phyloP scores from a whole-genome alignment of 2,329 filamentous ascomycete genomes.

The Didymella pinodella region DNA sequence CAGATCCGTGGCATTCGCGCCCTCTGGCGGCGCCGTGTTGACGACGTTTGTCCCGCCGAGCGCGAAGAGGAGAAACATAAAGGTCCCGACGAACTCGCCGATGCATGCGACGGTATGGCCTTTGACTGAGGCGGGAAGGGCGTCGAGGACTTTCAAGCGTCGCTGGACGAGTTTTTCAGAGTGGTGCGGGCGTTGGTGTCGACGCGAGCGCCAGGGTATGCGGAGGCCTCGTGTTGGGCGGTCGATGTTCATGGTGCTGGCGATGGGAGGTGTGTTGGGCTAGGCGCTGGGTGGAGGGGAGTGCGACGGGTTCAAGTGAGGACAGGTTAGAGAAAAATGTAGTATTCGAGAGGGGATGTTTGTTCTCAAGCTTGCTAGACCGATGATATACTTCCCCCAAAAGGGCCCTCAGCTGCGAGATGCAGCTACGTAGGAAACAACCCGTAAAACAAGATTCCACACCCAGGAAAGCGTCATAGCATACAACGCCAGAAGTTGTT shows the following conservation, averaged over 20 bases:
- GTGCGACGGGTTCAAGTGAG: neutral
- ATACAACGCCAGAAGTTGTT: neutral
- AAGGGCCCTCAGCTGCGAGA: no score
- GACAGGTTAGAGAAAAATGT: neutral
- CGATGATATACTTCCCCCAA: no score
- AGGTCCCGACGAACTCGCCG: conserved; percentile 55
- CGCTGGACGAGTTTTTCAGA: conserved; percentile 14
- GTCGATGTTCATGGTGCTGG: conserved; percentile 17
- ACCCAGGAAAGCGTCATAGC: neutral
- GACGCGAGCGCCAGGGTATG: conserved; percentile 18
- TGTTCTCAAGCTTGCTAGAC: no score
- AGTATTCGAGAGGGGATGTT: no score
- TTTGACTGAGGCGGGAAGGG: conserved; percentile 14
- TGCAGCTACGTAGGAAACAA: neutral
- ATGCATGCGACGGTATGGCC: conserved; percentile 27
- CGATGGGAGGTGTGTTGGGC: neutral
- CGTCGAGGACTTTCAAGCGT: conserved; percentile 12
- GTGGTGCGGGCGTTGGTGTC: conserved; percentile 8
- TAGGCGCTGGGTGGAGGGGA: neutral
- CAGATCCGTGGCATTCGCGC: conserved; percentile 16
- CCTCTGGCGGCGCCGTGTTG: conserved; percentile 33
- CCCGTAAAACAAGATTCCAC: neutral
- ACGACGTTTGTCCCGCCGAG: conserved; percentile 28
- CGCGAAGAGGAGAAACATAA: conserved; percentile 51
- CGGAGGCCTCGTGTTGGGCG: conserved; percentile 19